Evolutionary conservation across 352 stramenopile genomes (phyloP), one percentile per base, ranked within the genome.

Genomic region (Globisporangium takayamanum): DNA sequence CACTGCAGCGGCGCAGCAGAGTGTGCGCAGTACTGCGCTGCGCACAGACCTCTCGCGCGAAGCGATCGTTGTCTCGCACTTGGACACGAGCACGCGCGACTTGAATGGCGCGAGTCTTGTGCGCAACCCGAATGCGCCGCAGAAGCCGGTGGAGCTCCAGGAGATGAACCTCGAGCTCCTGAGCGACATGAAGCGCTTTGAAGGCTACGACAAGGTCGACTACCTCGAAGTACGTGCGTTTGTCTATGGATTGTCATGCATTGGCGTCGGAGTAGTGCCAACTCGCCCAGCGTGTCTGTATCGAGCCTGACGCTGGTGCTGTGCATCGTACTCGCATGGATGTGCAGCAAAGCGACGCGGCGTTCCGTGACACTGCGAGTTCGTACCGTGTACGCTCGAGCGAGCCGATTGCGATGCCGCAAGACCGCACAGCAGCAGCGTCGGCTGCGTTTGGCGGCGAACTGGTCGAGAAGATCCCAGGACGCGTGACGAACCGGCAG

Each of bases 141-240:
- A 60, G 33, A 63, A 60, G 15, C 30, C 50, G 5, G 55, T 55
- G 22, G 66, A 82, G 45, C 55, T 87, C 16, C 56, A 84, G 49
- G 80, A 90, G 64, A 87, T 90, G 80, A 72, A 76, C 56, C 28
- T 61, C 3, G 58, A 75, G 28, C 52, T 90, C 56, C 50, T 87
- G 46, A 59, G 72, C 37, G 64, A 86, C 57, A 69, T 82, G 57
- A 63, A 81, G 49, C 57, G 66, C 51, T 74, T 86, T 6, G 69
- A 87, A n/a, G 74, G 85, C 33, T 75, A 77, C 39, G 78, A 87
- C 22, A 66, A 66, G n/a, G 71, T 87, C 47, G 69, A 74, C 25
- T 83, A 71, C 45, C 62, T 85, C 0, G 59, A 54, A 37, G 67
- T 74, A n/a, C 16, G 67, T 55, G 1, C 3, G 0, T 36, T 20